Evolutionary conservation across 1,284 basidiomycete species (phyloP), one percentile per base, ranked within the genome.

Genomic region (Ganoderma resinaceum): DNA sequence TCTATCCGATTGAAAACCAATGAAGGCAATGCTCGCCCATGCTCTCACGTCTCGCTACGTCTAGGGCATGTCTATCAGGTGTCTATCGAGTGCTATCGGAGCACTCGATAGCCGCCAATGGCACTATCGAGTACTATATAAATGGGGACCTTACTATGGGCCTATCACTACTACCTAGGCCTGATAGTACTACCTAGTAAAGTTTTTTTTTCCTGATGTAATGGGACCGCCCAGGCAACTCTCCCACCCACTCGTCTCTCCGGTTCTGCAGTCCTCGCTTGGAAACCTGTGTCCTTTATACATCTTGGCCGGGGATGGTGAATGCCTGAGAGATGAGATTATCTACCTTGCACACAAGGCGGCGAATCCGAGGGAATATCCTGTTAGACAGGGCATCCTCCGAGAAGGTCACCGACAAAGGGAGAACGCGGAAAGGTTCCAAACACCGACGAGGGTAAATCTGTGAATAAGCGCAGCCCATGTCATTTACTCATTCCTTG

Each of bases 331-430:
- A 12, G 95, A 97, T 77, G 94, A 96, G 80, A 91, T 94, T 66
- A 83, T 96, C 37, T 95, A 92, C 76, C 72, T 90, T 33, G 94
- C 95, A 0, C 95, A 96, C 79, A 91, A 93, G 70, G 94, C 95
- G 0, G 94, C 95, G 0, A 83, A 92, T 76, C 95, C 95, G 0
- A 83, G 86, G 0, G 78, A 87, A 40, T 94, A 91, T 74, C 94
- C 93, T 0, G 80, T 90, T 0, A 82, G 90, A 40, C 82, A 85
- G 11, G 89, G 91, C 37, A 83, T 91, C 0, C 78, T 89, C 8
- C 77, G 79, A 38, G 82, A 84, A 29, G 82, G 81, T 5, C 73
- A 72, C 26, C 78, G 89, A n/a, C 87, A 89, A 76, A 79, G 79
- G 70, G 85, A 86, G 67, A 89, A 89, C 69, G 82, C 77, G 12